Evolutionary conservation across 2,329 filamentous ascomycete species (phyloP).

Genomic region (Cladosporium sp.): DNA sequence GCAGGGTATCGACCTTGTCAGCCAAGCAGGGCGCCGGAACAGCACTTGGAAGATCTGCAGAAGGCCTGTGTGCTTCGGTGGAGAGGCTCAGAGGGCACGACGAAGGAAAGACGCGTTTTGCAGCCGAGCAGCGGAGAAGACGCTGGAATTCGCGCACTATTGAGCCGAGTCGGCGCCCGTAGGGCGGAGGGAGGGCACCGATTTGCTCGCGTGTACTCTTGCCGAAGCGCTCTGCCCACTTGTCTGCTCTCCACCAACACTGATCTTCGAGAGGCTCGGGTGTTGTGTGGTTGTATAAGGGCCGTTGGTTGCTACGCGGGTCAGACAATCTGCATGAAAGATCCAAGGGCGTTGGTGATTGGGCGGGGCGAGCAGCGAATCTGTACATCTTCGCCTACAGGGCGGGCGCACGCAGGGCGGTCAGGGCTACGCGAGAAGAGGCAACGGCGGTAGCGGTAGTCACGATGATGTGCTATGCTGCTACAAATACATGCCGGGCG

Average conservation of each 20-base stretch:
- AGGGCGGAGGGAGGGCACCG: slow-evolving; percentile 15
- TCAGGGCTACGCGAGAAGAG: not conserved
- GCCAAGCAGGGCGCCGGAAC: slow-evolving; percentile 12
- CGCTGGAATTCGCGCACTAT: slow-evolving; percentile 12
- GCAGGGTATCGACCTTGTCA: not conserved
- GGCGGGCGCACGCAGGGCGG: not conserved
- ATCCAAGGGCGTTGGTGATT: slow-evolving; percentile 8
- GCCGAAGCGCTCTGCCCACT: not conserved
- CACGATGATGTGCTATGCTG: slow-evolving; percentile 1
- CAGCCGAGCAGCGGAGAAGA: slow-evolving; percentile 7
- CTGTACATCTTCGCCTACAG: slow-evolving; percentile 3
- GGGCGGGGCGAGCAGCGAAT: not conserved
- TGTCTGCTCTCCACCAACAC: not conserved
- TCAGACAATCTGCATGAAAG: slow-evolving; percentile 15
- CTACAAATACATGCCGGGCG: slow-evolving; percentile 1
- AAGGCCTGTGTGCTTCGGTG: slow-evolving; percentile 20
- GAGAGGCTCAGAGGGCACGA: not conserved
- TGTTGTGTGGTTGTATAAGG: slow-evolving; percentile 15
- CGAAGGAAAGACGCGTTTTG: not conserved
- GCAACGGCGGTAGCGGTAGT: not conserved
- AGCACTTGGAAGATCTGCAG: slow-evolving; percentile 21
- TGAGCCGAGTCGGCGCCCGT: slow-evolving; percentile 15
- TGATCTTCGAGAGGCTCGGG: slow-evolving; percentile 12
- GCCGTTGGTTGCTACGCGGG: slow-evolving; percentile 18
- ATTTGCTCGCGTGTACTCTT: slow-evolving; percentile 14